Conservation (phyloP, 768 basidiomycete species). For the Cystofilobasidium bisporidii region DNA sequence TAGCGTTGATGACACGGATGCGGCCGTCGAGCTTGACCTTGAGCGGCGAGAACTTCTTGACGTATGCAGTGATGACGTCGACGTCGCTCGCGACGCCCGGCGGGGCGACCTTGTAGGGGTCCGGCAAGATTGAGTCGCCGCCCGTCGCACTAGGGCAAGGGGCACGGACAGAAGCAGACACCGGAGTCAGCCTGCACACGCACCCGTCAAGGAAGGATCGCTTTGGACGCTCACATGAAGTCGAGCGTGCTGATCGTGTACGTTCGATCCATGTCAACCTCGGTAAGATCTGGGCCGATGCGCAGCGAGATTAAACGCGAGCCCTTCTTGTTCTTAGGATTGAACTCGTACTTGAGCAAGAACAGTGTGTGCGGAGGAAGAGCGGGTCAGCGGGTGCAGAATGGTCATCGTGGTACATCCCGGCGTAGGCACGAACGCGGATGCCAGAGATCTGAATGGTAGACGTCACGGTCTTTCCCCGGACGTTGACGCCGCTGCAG, state of each 20-base stretch:
- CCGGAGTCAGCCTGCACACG: too few species aligned
- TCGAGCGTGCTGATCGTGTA: constrained; percentile 31
- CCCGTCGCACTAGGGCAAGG: constrained; percentile 28
- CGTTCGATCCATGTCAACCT: constrained; percentile 29
- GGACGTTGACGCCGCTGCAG: constrained; percentile 36
- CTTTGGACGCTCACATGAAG: not conserved
- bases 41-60: constrained; percentile 28
- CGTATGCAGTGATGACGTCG: constrained; percentile 30
- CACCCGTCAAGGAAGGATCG: too few species aligned
- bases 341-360: constrained; percentile 32
- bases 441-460: constrained; percentile 40
- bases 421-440: not conserved
- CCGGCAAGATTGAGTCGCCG: constrained; percentile 29
- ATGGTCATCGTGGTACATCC: too few species aligned
- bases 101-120: constrained; percentile 15
- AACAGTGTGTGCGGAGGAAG: too few species aligned
- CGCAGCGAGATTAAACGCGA: constrained; percentile 32
- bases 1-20: constrained; percentile 29
- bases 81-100: constrained; percentile 27
- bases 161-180: too few species aligned
- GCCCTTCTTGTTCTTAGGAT: constrained; percentile 31
- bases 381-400: too few species aligned
- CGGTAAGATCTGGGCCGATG: constrained; percentile 24
- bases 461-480: constrained; percentile 38
- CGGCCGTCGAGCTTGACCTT: constrained; percentile 26